Conservation (phyloP, 2,329 filamentous ascomycete species). For the Paracorniculantispora psalliotae region DNA sequence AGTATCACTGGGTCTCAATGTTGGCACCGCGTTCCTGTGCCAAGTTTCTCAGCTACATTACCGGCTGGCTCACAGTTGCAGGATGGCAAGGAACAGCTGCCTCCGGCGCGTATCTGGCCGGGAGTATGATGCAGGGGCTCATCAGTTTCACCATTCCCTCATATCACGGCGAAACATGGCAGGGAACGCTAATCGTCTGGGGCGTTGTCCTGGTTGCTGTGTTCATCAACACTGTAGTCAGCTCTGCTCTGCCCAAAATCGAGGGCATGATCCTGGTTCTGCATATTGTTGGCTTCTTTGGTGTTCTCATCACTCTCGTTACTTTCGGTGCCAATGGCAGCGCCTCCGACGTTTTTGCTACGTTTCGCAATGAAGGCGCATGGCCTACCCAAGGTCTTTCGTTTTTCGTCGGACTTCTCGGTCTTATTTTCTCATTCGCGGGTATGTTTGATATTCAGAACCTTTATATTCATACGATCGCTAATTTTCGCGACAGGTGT, state of each 20-base stretch:
- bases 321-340: conserved; percentile 24
- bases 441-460: neutral
- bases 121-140: conserved; percentile 43
- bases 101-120: conserved; percentile 37
- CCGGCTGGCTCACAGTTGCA: conserved; percentile 45
- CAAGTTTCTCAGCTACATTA: conserved; percentile 49
- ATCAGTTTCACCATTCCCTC: conserved; percentile 34
- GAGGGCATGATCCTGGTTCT: conserved; percentile 37
- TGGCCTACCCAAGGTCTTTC: conserved; percentile 11
- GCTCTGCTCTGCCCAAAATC: conserved; percentile 29
- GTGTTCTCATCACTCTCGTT: conserved; percentile 32
- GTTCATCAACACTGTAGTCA: conserved; percentile 31
- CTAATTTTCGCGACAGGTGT: neutral
- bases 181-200: conserved; percentile 28
- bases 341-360: conserved; percentile 24
- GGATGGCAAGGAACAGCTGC: conserved; percentile 36
- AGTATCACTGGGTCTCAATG: conserved; percentile 57
- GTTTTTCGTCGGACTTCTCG: conserved; percentile 5
- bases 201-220: conserved; percentile 38
- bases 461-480: no score
- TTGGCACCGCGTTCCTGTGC: conserved; percentile 43
- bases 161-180: conserved; percentile 28
- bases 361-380: conserved; percentile 6
- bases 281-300: conserved; percentile 43
- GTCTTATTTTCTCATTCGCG: conserved; percentile 3